A percentile compares a stretch with the other conserved stretches of the same genome.
These are phyloP conservation scores for Macroventuria anomochaeta DNA, from an alignment of 2,329 filamentous ascomycete species.

Conservation along the genomic window DNA sequence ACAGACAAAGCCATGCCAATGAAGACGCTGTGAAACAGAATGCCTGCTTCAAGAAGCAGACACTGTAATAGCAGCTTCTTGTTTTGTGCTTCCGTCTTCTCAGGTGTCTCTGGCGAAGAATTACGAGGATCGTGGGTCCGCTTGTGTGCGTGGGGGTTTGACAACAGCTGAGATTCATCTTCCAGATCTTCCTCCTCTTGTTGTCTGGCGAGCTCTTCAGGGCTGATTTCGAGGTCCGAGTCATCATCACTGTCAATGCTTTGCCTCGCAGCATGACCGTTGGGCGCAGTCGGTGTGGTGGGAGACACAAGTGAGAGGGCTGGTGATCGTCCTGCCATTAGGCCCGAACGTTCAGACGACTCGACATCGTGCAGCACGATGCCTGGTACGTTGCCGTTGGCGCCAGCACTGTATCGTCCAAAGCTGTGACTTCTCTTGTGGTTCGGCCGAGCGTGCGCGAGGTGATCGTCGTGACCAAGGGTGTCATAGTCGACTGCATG, in stretches of 20 bases:
- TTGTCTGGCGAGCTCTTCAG: conserved; percentile 44
- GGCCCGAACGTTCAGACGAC: conserved; percentile 36
- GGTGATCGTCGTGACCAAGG: conserved; percentile 34
- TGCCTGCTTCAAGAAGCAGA: conserved; percentile 76
- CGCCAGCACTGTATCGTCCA: conserved; percentile 37
- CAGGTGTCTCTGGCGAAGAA: conserved; percentile 24
- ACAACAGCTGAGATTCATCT: conserved; percentile 44
- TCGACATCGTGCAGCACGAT: conserved; percentile 43
- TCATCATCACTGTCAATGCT: conserved; percentile 36
- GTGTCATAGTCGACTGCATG: conserved; percentile 62
- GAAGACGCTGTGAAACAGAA: conserved; percentile 79
- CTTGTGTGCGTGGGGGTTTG: conserved; percentile 31
- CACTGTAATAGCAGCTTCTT: conserved; percentile 75
- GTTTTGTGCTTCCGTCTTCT: conserved; percentile 53
- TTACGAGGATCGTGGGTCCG: conserved; percentile 18
- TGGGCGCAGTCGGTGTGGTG: conserved; percentile 21
- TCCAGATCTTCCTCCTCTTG: conserved; percentile 32
- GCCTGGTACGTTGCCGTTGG: conserved; percentile 35
- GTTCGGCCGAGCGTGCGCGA: conserved; percentile 21
- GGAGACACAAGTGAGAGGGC: conserved; percentile 37
- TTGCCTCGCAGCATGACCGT: conserved; percentile 12
- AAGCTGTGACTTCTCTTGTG: conserved; percentile 45
- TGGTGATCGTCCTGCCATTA: conserved; percentile 45
- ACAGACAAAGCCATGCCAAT: conserved; percentile 76
- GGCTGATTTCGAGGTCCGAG: conserved; percentile 45